A percentile compares a stretch with the other conserved stretches of the same genome.
These are phyloP conservation scores for Yamadazyma blattariae DNA, from an alignment of 1,139 yeast species.

Conservation along the genomic window DNA sequence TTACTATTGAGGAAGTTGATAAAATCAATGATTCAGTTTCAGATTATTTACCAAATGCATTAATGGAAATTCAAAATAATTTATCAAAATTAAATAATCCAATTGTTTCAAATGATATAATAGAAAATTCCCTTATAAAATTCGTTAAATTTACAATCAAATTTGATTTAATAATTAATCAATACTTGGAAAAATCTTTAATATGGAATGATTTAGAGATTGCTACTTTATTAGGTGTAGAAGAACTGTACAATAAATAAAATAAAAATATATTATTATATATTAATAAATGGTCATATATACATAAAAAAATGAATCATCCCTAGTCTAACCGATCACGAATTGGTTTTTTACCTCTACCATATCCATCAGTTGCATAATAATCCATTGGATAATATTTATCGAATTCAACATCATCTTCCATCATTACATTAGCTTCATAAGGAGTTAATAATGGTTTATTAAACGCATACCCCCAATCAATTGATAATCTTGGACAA, in stretches of 20 bases:
- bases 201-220: constrained; percentile 59
- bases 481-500: constrained; percentile 93
- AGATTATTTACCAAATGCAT: constrained; percentile 55
- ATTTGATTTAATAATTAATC: constrained; percentile 36
- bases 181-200: constrained; percentile 41
- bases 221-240: constrained; percentile 65
- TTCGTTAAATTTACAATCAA: constrained; percentile 54
- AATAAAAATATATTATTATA: neutral
- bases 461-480: constrained; percentile 98
- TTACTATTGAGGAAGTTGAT: constrained; percentile 40
- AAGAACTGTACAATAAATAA: constrained; percentile 13
- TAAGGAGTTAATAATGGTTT: constrained; percentile 93
- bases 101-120: constrained; percentile 52
- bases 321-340: too few relatives aligned
- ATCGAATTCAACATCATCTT: constrained; percentile 66
- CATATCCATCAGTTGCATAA: constrained; percentile 87
- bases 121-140: constrained; percentile 44
- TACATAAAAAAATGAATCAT: neutral
- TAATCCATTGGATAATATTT: constrained; percentile 92
- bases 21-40: constrained; percentile 44
- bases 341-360: constrained; percentile 74
- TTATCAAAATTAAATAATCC: constrained; percentile 64
- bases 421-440: constrained; percentile 90
- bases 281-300: neutral
- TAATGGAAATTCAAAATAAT: constrained; percentile 59